Conservation (phyloP, 2,329 filamentous ascomycete species). For the Aspergillus sp. region DNA sequence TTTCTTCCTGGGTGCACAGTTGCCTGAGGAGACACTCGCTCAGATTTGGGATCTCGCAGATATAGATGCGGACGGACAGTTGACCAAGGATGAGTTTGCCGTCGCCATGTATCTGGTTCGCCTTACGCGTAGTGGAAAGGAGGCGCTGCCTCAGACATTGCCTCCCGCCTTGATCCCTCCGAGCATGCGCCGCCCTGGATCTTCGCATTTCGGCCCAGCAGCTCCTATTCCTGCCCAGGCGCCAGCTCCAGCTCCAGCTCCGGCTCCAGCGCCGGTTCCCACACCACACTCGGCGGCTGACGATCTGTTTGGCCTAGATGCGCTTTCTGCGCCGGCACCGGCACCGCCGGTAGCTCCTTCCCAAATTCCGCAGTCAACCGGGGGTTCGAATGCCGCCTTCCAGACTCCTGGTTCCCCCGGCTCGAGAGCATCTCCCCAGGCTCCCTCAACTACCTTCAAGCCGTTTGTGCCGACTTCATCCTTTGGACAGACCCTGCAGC, state of each 20-base stretch:
- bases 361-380: conserved; percentile 68
- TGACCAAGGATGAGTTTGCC: conserved; percentile 88
- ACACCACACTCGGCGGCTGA: conserved; percentile 80
- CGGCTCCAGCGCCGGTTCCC: conserved; percentile 50
- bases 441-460: conserved; percentile 66
- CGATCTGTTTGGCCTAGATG: conserved; percentile 89
- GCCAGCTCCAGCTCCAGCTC: conserved; percentile 48
- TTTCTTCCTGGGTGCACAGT: conserved; percentile 89
- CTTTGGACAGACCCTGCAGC: conserved; percentile 80
- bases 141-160: conserved; percentile 72
- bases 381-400: conserved; percentile 65
- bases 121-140: conserved; percentile 76
- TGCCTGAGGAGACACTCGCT: conserved; percentile 84
- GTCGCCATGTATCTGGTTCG: conserved; percentile 97
- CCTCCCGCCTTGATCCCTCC: conserved; percentile 83
- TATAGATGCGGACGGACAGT: conserved; percentile 82
- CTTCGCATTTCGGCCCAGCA: conserved; percentile 35
- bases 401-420: conserved; percentile 55
- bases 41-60: conserved; percentile 98
- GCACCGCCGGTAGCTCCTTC: conserved; percentile 58
- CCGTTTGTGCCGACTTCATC: conserved; percentile 90
- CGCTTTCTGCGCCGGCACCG: conserved; percentile 57
- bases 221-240: conserved; percentile 48
- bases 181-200: conserved; percentile 67
- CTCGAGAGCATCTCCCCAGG: conserved; percentile 41